These are phyloP conservation scores for Salix arbutifolia DNA, from an alignment of 345 rosid species.

Conservation along the genomic window DNA sequence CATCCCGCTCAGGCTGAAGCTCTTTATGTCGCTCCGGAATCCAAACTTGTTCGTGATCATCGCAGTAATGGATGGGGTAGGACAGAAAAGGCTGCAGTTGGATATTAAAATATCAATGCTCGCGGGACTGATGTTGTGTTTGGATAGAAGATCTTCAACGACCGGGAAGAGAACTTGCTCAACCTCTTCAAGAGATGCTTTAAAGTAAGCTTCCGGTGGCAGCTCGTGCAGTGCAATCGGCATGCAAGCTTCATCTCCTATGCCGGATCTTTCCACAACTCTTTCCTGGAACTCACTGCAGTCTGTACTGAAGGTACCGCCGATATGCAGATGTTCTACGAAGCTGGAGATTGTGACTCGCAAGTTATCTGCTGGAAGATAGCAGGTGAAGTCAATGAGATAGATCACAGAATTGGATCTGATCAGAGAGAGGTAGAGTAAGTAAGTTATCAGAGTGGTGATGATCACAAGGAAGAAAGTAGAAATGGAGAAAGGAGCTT, in stretches of 20 bases:
- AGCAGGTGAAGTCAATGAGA: conserved; percentile 55
- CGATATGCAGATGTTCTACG: conserved; percentile 34
- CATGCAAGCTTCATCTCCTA: conserved; percentile 50
- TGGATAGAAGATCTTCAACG: conserved; percentile 44
- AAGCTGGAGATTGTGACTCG: conserved; percentile 33
- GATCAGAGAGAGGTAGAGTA: conserved; percentile 22
- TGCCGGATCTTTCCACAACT: conserved; percentile 49
- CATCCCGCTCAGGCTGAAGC: conserved; percentile 56
- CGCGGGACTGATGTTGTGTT: conserved; percentile 42
- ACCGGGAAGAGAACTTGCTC: conserved; percentile 43
- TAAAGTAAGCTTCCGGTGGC: conserved; percentile 28
- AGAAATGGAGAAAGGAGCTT: conserved; percentile 5
- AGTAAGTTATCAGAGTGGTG: conserved; percentile 1
- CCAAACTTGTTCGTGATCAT: conserved; percentile 47
- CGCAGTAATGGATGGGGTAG: conserved; percentile 58
- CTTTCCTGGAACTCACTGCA: conserved; percentile 44
- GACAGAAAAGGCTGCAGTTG: conserved; percentile 69
- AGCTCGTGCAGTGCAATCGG: conserved; percentile 42
- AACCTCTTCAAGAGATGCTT: conserved; percentile 35
- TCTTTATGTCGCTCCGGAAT: conserved; percentile 47
- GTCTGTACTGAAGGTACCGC: conserved; percentile 20
- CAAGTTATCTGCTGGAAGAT: conserved; percentile 41
- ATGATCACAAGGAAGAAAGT: conserved; percentile 18
- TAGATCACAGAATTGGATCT: conserved; percentile 31
- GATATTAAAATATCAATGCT: conserved; percentile 60